phyloP scores from a whole-genome alignment of 176 grass and related monocot genomes.

The Chloris gayana region DNA sequence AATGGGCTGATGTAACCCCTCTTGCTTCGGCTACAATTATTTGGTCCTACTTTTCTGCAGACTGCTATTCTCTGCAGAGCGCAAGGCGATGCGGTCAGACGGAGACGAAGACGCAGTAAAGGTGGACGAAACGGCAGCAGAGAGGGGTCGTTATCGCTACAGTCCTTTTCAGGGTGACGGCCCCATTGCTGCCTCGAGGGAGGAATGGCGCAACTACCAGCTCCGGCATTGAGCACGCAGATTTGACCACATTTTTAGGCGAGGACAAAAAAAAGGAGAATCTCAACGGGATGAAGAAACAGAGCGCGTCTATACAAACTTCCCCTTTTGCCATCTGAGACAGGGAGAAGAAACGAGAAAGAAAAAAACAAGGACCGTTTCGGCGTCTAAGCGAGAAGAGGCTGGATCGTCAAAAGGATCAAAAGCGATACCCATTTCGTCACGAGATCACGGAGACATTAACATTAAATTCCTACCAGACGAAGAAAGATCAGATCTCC shows the following conservation, averaged over 20 bases:
- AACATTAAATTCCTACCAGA: neutral
- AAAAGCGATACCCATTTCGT: neutral
- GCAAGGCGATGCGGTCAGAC: constrained; percentile 32
- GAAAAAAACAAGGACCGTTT: neutral
- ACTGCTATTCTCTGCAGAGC: neutral
- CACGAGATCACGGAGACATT: neutral
- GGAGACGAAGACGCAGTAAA: constrained; percentile 26
- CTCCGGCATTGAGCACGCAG: constrained; percentile 46
- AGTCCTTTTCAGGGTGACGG: constrained; percentile 41
- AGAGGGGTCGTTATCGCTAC: constrained; percentile 35
- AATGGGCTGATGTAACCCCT: neutral
- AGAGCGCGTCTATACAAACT: constrained; percentile 26
- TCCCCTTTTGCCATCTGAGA: constrained; percentile 1
- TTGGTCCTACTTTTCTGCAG: constrained; percentile 21
- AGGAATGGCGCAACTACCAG: constrained; percentile 56
- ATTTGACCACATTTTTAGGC: constrained; percentile 24
- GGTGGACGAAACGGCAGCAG: constrained; percentile 44
- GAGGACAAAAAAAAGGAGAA: constrained; percentile 3
- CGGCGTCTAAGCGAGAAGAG: neutral
- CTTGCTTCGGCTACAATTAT: constrained; percentile 13
- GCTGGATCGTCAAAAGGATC: constrained; percentile 27
- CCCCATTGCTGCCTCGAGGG: constrained; percentile 19
- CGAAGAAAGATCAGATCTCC: constrained; percentile 44
- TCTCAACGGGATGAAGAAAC: neutral
- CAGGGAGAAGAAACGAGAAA: neutral